phyloP scores from a whole-genome alignment of 768 basidiomycete genomes.

The Lentinus brumalis region DNA sequence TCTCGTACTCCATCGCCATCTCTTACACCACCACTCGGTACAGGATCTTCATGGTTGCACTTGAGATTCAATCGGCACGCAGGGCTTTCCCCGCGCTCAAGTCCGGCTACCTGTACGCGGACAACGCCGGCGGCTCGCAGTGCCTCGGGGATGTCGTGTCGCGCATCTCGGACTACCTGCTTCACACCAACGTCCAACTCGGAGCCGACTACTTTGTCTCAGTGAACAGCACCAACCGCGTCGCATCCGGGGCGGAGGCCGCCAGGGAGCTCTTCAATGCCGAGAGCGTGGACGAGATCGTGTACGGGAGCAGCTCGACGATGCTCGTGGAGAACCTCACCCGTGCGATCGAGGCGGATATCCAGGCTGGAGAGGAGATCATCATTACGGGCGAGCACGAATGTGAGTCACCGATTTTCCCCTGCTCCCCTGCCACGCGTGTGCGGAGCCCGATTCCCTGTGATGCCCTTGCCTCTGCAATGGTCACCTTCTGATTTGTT shows the following conservation, averaged over 20 bases:
- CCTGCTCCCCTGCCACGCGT: neutral
- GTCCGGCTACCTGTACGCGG: conserved; percentile 65
- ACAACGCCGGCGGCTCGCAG: conserved; percentile 80
- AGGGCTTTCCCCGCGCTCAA: conserved; percentile 64
- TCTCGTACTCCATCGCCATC: no score
- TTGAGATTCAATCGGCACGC: conserved; percentile 51
- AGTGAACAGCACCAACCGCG: conserved; percentile 51
- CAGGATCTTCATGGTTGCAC: no score
- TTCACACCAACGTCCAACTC: conserved; percentile 73
- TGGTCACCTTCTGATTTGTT: no score
- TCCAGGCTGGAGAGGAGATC: conserved; percentile 68
- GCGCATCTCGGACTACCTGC: conserved; percentile 65
- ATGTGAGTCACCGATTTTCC: conserved; percentile 42
- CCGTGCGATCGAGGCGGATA: conserved; percentile 54
- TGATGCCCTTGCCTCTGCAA: no score
- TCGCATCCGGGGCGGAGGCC: conserved; percentile 49
- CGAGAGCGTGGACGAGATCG: conserved; percentile 59
- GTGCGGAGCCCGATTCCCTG: neutral
- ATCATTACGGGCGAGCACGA: conserved; percentile 83
- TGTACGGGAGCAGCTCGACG: conserved; percentile 68
- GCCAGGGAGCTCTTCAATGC: conserved; percentile 68
- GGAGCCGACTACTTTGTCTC: conserved; percentile 71
- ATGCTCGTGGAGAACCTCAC: conserved; percentile 71
- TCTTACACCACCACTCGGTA: no score
- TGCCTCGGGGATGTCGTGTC: conserved; percentile 56